Evolutionary conservation across 2,329 filamentous ascomycete species (phyloP), one percentile per base, ranked within the genome.

Genomic region (Xylaria sp.): DNA sequence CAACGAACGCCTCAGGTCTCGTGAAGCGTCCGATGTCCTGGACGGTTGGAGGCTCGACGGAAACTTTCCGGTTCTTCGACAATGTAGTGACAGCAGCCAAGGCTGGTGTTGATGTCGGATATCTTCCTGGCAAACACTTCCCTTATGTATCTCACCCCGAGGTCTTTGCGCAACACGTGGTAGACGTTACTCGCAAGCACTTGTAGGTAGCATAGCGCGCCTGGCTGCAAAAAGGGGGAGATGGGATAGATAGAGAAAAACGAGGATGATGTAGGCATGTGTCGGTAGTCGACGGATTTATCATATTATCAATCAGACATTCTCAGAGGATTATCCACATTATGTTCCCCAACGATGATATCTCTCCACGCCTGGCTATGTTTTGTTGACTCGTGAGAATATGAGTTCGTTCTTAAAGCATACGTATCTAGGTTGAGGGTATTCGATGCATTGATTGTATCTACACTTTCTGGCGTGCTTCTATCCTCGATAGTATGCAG

Each of bases 11-110:
- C 31, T 61, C 66, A 7, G 60, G 64, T 55, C 49, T 71, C 39
- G 5, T 28, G 9, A 66, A 56, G 52, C 58, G 70, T 6, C 70
- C 70, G 4, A 55, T 72, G 15, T 62, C 23, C 20, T 71, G 68
- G 70, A 72, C 70, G 7, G 66, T 72, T 10, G 70, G 70, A 1
- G 68, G 62, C n/a, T 56, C 59, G 23, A 72, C 70, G 56, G 59
- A 66, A 20, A 54, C 60, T 2, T 49, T 20, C 20, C 18, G 31
- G n/a, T 72, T 70, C 56, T 51, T 72, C 13, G 68, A 70, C 28
- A 72, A 72, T 9, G 28, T 72, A 4, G 70, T 71, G 15, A 68
- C 62, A 2, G 70, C 70, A 15, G 48, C 68, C 28, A 70, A 67
- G 62, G 65, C 56, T 7, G 70, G 70, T 20, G 49, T 72, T 10